Percentiles rank a stretch among this genome's conserved stretches.
Evolutionary conservation across 2,329 filamentous ascomycete genomes (phyloP).

Genomic region (Ilyonectria destructans): DNA sequence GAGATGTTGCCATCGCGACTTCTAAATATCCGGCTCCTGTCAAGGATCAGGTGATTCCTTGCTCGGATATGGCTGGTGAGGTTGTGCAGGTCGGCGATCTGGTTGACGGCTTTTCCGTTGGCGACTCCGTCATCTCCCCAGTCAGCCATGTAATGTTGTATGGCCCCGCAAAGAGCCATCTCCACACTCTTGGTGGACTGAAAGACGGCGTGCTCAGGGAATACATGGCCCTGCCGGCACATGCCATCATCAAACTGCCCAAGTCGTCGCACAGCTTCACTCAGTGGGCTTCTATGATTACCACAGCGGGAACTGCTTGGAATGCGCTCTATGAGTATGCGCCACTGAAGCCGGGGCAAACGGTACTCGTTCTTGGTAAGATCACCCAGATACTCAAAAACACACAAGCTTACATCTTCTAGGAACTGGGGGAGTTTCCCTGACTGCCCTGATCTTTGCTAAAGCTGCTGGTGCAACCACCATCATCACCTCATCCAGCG

Average conservation of each 20-base stretch:
- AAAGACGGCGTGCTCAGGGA: constrained; percentile 59
- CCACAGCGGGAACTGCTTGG: constrained; percentile 65
- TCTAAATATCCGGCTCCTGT: constrained; percentile 50
- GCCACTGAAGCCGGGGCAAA: constrained; percentile 58
- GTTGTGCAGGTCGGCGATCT: constrained; percentile 50
- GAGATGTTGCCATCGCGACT: constrained; percentile 52
- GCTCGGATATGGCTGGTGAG: constrained; percentile 56
- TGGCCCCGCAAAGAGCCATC: constrained; percentile 42
- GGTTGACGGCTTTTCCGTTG: constrained; percentile 46
- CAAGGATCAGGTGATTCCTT: constrained; percentile 55
- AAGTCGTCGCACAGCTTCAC: constrained; percentile 52
- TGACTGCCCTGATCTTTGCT: constrained; percentile 62
- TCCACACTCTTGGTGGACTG: constrained; percentile 48
- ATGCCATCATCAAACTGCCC: constrained; percentile 59
- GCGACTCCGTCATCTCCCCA: constrained; percentile 52
- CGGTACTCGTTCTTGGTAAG: constrained; percentile 55
- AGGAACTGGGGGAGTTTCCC: constrained; percentile 65
- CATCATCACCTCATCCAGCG: constrained; percentile 67
- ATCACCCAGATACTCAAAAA: neutral
- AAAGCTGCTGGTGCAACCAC: constrained; percentile 63
- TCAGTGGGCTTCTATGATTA: constrained; percentile 59
- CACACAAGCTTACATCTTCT: neutral
- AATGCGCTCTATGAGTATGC: constrained; percentile 62
- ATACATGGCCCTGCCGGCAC: constrained; percentile 60
- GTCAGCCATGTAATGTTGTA: constrained; percentile 47